Percentiles rank a stretch among this genome's conserved stretches.
Evolutionary conservation across 2,329 filamentous ascomycete genomes (phyloP).

Genomic region (Pestalotiopsis sp.): DNA sequence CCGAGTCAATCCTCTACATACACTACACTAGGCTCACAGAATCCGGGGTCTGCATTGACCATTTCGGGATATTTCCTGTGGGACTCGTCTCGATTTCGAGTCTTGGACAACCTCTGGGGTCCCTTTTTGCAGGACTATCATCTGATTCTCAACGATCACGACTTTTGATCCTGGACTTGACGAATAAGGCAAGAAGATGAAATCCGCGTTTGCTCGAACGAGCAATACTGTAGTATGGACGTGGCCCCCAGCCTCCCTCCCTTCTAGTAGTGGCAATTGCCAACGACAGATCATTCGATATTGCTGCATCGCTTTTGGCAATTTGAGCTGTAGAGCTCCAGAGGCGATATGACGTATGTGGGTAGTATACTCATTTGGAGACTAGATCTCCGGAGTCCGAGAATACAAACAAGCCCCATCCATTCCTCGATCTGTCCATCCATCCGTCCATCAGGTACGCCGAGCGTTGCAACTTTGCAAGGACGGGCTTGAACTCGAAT

Average conservation of each 20-base stretch:
- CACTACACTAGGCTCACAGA: not conserved
- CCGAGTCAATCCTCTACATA: not conserved
- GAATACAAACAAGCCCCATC: not conserved
- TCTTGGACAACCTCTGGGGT: not conserved
- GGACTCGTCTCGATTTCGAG: not conserved
- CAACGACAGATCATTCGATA: not conserved
- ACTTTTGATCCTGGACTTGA: not conserved
- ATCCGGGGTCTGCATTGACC: slow-evolving; percentile 11
- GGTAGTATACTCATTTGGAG: no score
- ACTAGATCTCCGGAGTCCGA: not conserved
- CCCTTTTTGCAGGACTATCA: not conserved
- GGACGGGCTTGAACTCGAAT: not conserved
- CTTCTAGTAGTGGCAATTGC: not conserved
- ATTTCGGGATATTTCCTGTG: not conserved
- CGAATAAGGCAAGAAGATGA: no score
- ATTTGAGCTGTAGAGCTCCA: not conserved
- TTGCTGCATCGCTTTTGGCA: not conserved
- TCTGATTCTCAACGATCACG: not conserved
- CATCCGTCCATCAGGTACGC: not conserved
- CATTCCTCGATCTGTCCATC: not conserved
- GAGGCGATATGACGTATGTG: no score
- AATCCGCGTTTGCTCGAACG: not conserved
- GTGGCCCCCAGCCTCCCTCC: not conserved
- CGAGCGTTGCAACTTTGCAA: not conserved
- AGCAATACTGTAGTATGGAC: not conserved